Base-by-base conservation (phyloP, 192 early-diverging fungal species). In the Podochytrium sp. region DNA sequence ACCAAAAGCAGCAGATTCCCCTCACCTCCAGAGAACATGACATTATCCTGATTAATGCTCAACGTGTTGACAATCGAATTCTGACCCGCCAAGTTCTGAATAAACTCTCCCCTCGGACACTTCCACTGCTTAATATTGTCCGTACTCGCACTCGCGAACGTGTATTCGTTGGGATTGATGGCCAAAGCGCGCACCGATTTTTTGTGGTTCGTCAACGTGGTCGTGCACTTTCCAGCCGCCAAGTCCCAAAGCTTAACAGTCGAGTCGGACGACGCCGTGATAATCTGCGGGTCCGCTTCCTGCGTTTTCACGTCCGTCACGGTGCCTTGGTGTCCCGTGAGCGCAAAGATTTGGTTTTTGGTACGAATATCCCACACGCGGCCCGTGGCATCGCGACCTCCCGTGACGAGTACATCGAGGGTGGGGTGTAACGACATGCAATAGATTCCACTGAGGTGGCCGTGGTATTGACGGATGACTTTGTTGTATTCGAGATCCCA, bases 401-500 rank as follows among this genome's bases (percentile, higher is more conserved):
- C 92, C 1, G 98, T 97, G 18, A 97, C 95, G 49, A 99, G 77
- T 3, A 98, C 83, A 70, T 99, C 98, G 27, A 98, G 86, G 2
- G 92, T 94, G 3, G 98, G 98, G 79, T 99, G 98, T 47, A 99
- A 77, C 18, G 88, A 87, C 60, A 99, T 61, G 20, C 93, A 88
- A 75, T 98, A 99, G 18, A 99, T 91, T 37, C 96, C 98, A 42
- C 90, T 92, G 38, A 99, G 79, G 83, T 99, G 98, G 0, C 98
- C 98, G 71, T 99, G 96, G 78, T 99, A 99, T 75, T 98, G 95
- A 16, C 98, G 91, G 71, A 99, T 97, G 53, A 98, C 98, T 78
- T 98, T 98, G 85, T 99, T 99, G 71, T 92, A 91, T 82, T 99
- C 98, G 49, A 99, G 78, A 83, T 99, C 98, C 98, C 98, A 99